Conservation (phyloP, 257 asterid genomes). For the Gardenia jasminoides region DNA sequence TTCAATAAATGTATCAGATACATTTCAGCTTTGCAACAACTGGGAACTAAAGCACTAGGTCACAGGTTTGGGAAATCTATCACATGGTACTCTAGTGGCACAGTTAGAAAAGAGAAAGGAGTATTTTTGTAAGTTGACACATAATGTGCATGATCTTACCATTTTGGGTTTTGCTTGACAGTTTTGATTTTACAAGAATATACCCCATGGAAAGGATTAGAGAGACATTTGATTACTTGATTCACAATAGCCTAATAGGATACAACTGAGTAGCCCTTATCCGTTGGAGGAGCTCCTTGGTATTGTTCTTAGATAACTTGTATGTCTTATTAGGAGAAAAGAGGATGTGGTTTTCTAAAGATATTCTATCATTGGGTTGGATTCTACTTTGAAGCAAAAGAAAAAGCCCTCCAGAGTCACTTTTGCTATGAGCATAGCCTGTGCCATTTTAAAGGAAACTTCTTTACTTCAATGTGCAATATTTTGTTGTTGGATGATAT, state of each 20-base stretch:
- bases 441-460: background rate
- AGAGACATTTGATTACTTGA: background rate
- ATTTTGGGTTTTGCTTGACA: background rate
- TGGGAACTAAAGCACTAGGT: background rate
- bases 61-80: background rate
- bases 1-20: no score
- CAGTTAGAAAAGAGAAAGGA: background rate
- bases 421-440: background rate
- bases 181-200: background rate
- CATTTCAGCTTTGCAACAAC: background rate
- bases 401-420: no score
- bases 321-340: background rate
- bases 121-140: background rate
- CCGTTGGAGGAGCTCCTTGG: background rate
- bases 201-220: no score
- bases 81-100: background rate
- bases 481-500: background rate
- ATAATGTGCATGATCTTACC: background rate
- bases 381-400: background rate
- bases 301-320: background rate
- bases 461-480: no score
- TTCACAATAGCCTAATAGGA: background rate
- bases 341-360: background rate
- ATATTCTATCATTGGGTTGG: background rate
- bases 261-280: background rate